Base-by-base conservation (phyloP, 495 filamentous ascomycete genomes). In the Glutinoglossum americanum region DNA sequence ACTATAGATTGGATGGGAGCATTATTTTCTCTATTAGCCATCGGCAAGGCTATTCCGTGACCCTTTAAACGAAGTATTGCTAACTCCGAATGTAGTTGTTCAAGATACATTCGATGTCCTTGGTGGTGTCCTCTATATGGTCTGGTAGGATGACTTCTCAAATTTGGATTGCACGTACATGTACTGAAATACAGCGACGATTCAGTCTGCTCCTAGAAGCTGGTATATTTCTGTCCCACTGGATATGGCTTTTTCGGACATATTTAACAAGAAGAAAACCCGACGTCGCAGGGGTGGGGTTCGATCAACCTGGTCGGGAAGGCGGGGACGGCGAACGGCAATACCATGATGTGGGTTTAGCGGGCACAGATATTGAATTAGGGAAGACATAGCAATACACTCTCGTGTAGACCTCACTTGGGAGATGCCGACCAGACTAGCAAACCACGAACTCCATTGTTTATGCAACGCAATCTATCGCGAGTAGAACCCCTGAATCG, bases 21-120 rank as follows among this genome's bases (percentile, higher is more conserved):
- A 0, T 74, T 88, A 59, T 87, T 89, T 66, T 86, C 82, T 0
- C 72, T 87, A 3, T 76, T 87, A 70, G 82, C 82, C 3, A 70
- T 89, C 11, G 80, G 80, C 77, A 70, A 30, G 72, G 55, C 15
- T 7, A 5, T 45, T 13, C 23, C 3, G 17, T 2, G 11, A 47
- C 6, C 49, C 49, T 13, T 53, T 1, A 8, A 17, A 6, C 17
- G 15, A n/a, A 37, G 19, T 28, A 21, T 54, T 33, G 9, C 59
- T 60, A 32, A 64, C 60, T n/a, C 21, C 13, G 37, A 48, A 17
- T 35, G 35, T 51, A 76, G 82, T 79, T 33, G 80, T 77, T 0
- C 83, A 89, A 63, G 72, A 80, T 19, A 77, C 73, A 0, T 87
- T 87, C 62, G 85, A 89, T 64, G 66, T 80, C 10, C 65, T 87